Evolutionary conservation across 176 grass and related monocot species (phyloP).

Genomic region (Thalia dealbata): DNA sequence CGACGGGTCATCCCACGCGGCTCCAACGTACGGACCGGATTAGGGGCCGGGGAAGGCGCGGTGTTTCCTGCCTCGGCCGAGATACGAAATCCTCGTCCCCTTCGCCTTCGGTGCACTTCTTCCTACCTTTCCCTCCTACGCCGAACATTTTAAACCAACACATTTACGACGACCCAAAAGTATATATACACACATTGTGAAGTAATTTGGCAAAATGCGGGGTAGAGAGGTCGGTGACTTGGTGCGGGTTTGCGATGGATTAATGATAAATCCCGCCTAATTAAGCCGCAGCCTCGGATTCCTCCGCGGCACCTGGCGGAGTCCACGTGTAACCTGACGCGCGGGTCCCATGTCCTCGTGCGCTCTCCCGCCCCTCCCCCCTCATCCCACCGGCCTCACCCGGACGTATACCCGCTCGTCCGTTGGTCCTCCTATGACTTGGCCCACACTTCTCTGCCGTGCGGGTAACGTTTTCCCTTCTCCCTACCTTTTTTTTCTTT

Average conservation of each 20-base stretch:
- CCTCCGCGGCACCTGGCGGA: background rate
- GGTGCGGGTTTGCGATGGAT: too few relatives aligned
- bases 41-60: too few relatives aligned
- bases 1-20: too few relatives aligned
- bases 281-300: constrained; percentile 4
- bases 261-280: too few relatives aligned
- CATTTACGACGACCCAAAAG: too few relatives aligned
- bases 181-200: too few relatives aligned
- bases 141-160: too few relatives aligned
- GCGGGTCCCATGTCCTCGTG: background rate
- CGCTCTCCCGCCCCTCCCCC: background rate
- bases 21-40: too few relatives aligned
- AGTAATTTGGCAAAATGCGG: background rate
- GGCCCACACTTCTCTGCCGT: background rate
- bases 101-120: background rate
- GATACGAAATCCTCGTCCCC: too few relatives aligned
- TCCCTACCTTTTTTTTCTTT: background rate
- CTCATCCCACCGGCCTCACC: background rate
- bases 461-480: background rate
- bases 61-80: too few relatives aligned
- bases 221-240: too few relatives aligned
- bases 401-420: background rate
- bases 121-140: too few relatives aligned
- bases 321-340: background rate
- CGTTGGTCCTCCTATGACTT: background rate